Conservation (phyloP, 768 basidiomycete genomes). For the Podaxis carcinomalis region DNA sequence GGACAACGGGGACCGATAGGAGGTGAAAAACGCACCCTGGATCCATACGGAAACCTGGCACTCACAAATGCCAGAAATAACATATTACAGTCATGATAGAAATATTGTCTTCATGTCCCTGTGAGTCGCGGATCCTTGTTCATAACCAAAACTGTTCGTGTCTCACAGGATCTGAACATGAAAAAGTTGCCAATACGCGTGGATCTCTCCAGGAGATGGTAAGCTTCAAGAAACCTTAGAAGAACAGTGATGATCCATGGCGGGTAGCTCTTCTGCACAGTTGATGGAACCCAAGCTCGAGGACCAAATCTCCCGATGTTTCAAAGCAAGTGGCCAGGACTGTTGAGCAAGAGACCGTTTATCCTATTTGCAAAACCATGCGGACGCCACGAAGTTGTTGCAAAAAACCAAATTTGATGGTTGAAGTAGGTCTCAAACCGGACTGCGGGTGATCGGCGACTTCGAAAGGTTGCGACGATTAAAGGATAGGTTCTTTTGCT, state of each 20-base stretch:
- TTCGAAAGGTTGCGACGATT: background rate
- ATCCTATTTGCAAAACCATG: background rate
- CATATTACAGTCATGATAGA: background rate
- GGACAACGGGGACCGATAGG: background rate
- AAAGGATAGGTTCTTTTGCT: background rate
- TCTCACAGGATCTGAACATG: background rate
- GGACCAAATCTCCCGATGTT: background rate
- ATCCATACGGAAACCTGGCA: background rate
- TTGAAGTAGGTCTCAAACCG: background rate
- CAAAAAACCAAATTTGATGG: background rate
- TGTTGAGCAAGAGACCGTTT: background rate
- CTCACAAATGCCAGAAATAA: background rate
- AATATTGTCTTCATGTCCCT: background rate
- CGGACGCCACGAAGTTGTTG: slow-evolving; percentile 2
- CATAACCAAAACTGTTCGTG: background rate
- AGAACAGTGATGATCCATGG: background rate
- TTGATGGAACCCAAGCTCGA: background rate
- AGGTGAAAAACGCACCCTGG: background rate
- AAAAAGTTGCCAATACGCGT: background rate
- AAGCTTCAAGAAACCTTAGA: background rate
- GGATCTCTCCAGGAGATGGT: background rate
- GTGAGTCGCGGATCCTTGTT: background rate
- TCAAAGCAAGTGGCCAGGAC: background rate
- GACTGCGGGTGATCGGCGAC: slow-evolving; percentile 1
- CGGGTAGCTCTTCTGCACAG: background rate